Evolutionary conservation across 176 grass and related monocot species (phyloP).

Genomic region (Aegilops umbellulata): DNA sequence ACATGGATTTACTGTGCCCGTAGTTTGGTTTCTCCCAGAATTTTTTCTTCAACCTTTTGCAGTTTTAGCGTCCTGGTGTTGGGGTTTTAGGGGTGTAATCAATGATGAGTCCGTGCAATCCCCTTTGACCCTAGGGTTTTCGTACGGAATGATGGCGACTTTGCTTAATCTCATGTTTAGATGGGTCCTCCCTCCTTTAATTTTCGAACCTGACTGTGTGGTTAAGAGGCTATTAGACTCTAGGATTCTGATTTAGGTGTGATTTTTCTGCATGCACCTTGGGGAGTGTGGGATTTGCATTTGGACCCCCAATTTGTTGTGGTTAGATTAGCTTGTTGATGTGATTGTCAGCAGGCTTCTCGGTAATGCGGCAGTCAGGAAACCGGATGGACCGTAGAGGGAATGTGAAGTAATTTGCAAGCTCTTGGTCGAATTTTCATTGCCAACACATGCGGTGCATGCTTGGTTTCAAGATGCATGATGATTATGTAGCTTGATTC

Average conservation of each 20-base stretch:
- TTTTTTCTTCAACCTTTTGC: not conserved
- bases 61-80: constrained; percentile 1
- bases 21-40: not conserved
- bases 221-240: not conserved
- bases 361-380: not conserved
- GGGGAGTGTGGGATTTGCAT: constrained; percentile 28
- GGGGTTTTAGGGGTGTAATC: constrained; percentile 5
- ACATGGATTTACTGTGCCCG: not conserved
- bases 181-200: constrained; percentile 4
- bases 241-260: constrained; percentile 1
- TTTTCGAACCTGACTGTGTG: not conserved
- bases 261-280: constrained; percentile 55
- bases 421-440: not conserved
- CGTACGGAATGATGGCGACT: not conserved
- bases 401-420: not conserved
- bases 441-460: not conserved
- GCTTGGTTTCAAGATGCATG: not conserved
- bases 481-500: constrained; percentile 15
- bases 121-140: not conserved
- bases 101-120: constrained; percentile 2
- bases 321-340: not conserved
- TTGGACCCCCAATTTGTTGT: constrained; percentile 23
- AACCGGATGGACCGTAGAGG: not conserved
- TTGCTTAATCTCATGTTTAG: not conserved
- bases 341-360: not conserved